Evolutionary conservation across 495 filamentous ascomycete genomes (phyloP), one percentile per base, ranked within the genome.

Genomic region (Astrothelium subdiscretum): DNA sequence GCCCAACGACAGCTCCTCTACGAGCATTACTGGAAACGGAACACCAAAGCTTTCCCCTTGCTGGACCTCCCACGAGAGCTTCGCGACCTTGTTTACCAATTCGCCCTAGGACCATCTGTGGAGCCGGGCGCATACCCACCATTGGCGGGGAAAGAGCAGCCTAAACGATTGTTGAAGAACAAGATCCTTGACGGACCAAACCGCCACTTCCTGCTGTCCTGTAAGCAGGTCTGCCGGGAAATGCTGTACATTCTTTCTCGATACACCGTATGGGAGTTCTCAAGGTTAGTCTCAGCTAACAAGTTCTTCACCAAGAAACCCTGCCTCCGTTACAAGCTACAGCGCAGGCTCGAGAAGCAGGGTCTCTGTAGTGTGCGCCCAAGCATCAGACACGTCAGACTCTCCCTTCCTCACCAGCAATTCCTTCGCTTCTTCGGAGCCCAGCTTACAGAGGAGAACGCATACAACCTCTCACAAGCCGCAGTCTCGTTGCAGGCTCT

Each of bases 51-150:
- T 3, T 70, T 70, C 57, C 58, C 8, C 5, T 35, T 70, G 18
- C 31, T 68, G 12, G 38, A 62, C 4, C 63, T 68, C 1, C 66
- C 68, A 2, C 1, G 29, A 8, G 68, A 68, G 29, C 27, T 68
- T 13, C 66, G 68, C 18, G 57, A 70, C 12, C 0, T 58, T 2
- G 64, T 70, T 43, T 70, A 68, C 48, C 42, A 1, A 5, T 59
- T 40, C 26, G 52, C 59, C 42, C 31, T 66, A 12, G 65, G 62
- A 15, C 59, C 12, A 35, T 58, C 31, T 20, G 24, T 48, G 32
- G 38, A 48, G 20, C 42, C 26, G 42, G 61, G 20, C 6, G 43
- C 15, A 11, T 54, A 54, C 15, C 48, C 5, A 15, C 48, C 48
- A 29, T 13, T 27, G 5, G 40, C 57, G 5, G 8, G 5, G 22